Percentiles rank a stretch among this genome's conserved stretches.
These are phyloP conservation scores for Erodium maritimum DNA, from an alignment of 345 rosid species.

Conservation along the genomic window DNA sequence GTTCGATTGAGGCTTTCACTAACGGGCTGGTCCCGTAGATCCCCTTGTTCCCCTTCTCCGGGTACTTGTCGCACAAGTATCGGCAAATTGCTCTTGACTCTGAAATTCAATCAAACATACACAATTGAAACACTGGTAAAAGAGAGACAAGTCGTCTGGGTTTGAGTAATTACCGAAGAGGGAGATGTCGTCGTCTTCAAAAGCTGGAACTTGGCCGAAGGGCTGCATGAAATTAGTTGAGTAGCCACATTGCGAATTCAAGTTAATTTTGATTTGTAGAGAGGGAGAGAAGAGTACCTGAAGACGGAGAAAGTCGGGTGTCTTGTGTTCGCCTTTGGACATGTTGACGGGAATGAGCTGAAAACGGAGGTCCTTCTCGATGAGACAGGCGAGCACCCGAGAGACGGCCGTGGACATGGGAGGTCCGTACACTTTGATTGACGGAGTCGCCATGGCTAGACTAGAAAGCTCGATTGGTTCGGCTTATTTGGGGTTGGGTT, in stretches of 20 bases:
- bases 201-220: slow-evolving; percentile 71
- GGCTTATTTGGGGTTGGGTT: no score
- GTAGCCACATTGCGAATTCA: neutral
- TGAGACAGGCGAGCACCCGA: slow-evolving; percentile 45
- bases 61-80: slow-evolving; percentile 42
- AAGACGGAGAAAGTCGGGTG: slow-evolving; percentile 44
- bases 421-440: slow-evolving; percentile 56
- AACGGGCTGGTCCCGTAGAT: slow-evolving; percentile 43
- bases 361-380: slow-evolving; percentile 52
- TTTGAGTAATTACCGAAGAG: slow-evolving; percentile 35
- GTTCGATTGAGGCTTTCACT: slow-evolving; percentile 60
- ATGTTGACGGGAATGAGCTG: slow-evolving; percentile 46
- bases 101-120: slow-evolving; percentile 2
- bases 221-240: slow-evolving; percentile 22
- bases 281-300: slow-evolving; percentile 21
- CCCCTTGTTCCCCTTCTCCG: slow-evolving; percentile 37
- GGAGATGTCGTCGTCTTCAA: slow-evolving; percentile 43
- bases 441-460: slow-evolving; percentile 36
- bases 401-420: slow-evolving; percentile 52
- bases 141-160: neutral
- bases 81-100: slow-evolving; percentile 59
- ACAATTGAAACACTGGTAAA: neutral
- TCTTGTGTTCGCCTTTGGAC: slow-evolving; percentile 58
- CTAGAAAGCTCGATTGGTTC: no score
- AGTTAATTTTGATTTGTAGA: neutral